Percentiles rank a stretch among this genome's conserved stretches.
These are phyloP conservation scores for Coniochaeta hoffmannii DNA, from an alignment of 2,329 filamentous ascomycete genomes.

Conservation along the genomic window DNA sequence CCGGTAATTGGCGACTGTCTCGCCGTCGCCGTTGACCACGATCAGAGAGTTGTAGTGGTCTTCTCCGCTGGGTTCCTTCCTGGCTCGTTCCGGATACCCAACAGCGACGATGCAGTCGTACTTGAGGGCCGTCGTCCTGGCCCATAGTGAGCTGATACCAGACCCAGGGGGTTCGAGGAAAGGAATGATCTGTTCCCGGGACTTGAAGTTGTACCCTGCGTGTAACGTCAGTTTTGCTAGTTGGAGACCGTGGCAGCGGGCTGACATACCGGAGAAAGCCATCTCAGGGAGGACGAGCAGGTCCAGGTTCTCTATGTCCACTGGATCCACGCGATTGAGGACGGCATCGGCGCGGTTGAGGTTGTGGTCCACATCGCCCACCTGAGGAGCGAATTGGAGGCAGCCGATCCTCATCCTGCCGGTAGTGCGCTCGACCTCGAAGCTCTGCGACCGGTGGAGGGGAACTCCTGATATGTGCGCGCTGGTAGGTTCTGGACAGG, in stretches of 20 bases:
- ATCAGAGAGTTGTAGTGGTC: conserved; percentile 24
- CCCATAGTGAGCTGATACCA: conserved; percentile 63
- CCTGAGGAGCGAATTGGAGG: conserved; percentile 60
- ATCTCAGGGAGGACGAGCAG: conserved; percentile 65
- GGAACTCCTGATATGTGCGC: too few relatives aligned
- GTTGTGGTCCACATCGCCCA: conserved; percentile 61
- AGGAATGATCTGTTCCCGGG: conserved; percentile 54
- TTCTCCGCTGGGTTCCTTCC: background rate
- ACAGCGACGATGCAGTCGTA: conserved; percentile 57
- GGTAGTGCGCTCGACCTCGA: background rate
- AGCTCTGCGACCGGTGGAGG: background rate
- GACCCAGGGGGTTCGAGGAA: conserved; percentile 57
- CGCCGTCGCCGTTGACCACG: conserved; percentile 49
- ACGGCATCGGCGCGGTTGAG: conserved; percentile 56
- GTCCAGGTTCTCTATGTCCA: conserved; percentile 54
- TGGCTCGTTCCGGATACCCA: conserved; percentile 56
- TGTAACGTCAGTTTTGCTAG: conserved; percentile 21
- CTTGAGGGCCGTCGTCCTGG: conserved; percentile 52
- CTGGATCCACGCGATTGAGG: conserved; percentile 38
- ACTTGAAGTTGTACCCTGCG: conserved; percentile 66
- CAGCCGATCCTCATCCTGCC: conserved; percentile 37
- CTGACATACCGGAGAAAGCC: conserved; percentile 58
- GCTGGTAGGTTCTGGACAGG: too few relatives aligned
- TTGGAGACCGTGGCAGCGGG: background rate
- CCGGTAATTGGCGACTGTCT: conserved; percentile 53